Percentiles rank a stretch among this genome's conserved stretches.
These are phyloP conservation scores for Thalia dealbata DNA, from an alignment of 176 grass and related monocot species.

Conservation along the genomic window DNA sequence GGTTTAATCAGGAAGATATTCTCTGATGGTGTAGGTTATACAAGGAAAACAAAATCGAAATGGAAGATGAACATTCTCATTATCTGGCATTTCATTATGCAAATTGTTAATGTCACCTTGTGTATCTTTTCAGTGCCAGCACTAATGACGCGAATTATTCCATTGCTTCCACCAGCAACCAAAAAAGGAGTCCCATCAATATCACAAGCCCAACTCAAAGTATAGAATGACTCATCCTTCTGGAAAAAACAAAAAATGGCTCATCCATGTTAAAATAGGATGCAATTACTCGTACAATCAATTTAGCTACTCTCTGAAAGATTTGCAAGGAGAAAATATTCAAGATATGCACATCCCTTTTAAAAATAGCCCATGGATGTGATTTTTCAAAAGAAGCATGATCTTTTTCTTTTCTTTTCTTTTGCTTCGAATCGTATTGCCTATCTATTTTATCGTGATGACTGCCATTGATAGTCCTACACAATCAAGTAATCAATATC, in stretches of 20 bases:
- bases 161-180: slow-evolving; percentile 64
- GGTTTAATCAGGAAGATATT: not conserved
- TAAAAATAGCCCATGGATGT: not conserved
- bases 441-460: not conserved
- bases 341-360: not conserved
- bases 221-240: slow-evolving; percentile 87
- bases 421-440: not conserved
- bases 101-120: slow-evolving; percentile 40
- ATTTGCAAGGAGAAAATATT: not conserved
- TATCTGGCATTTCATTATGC: not conserved
- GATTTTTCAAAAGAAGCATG: not conserved
- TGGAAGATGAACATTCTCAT: not conserved
- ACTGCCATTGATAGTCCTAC: not conserved
- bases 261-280: not conserved
- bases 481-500: not conserved
- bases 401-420: too few relatives aligned
- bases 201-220: slow-evolving; percentile 78
- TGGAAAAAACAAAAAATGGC: slow-evolving; percentile 23
- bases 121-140: slow-evolving; percentile 59
- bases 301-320: not conserved
- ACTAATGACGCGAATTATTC: slow-evolving; percentile 72
- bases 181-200: slow-evolving; percentile 52
- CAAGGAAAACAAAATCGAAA: not conserved
- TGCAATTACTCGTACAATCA: not conserved
- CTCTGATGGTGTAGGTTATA: not conserved